phyloP scores from a whole-genome alignment of 805 yeast genomes.

The Spathaspora arborariae region DNA sequence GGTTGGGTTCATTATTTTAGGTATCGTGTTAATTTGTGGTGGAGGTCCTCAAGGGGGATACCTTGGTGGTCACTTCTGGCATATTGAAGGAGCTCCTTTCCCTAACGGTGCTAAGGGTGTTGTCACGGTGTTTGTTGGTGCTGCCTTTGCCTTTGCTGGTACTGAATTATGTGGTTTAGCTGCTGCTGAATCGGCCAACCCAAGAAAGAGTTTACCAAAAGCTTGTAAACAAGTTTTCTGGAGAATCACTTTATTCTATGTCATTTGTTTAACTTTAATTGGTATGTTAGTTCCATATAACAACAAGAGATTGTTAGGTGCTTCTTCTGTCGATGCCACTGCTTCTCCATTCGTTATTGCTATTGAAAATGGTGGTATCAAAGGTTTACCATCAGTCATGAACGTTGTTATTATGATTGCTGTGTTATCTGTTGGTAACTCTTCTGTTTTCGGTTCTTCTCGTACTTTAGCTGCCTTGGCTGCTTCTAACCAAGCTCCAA shows the following conservation, averaged over 20 bases:
- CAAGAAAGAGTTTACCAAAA: slow-evolving; percentile 28
- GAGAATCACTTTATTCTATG: slow-evolving; percentile 34
- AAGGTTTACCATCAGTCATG: slow-evolving; percentile 59
- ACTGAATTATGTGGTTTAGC: slow-evolving; percentile 35
- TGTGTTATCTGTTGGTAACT: slow-evolving; percentile 68
- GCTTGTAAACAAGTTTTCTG: slow-evolving; percentile 36
- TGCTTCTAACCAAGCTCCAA: slow-evolving; percentile 61
- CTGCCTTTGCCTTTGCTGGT: slow-evolving; percentile 35
- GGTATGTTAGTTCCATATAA: slow-evolving; percentile 22
- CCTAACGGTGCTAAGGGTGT: slow-evolving; percentile 42
- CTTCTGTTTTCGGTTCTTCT: slow-evolving; percentile 64
- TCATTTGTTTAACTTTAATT: slow-evolving; percentile 23
- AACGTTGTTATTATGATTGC: slow-evolving; percentile 66
- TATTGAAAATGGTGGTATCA: slow-evolving; percentile 56
- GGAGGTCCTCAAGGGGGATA: slow-evolving; percentile 48
- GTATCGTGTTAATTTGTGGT: slow-evolving; percentile 46
- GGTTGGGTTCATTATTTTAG: slow-evolving; percentile 43
- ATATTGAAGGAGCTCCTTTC: slow-evolving; percentile 54
- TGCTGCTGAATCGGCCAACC: slow-evolving; percentile 34
- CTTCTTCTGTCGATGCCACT: slow-evolving; percentile 50
- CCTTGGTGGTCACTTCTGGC: slow-evolving; percentile 46
- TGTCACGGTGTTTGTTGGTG: slow-evolving; percentile 30
- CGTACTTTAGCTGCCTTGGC: slow-evolving; percentile 62
- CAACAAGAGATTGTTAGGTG: slow-evolving; percentile 24
- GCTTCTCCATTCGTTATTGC: slow-evolving; percentile 82